Conservation (phyloP, 1,284 basidiomycete genomes). For the Irpex sp. region DNA sequence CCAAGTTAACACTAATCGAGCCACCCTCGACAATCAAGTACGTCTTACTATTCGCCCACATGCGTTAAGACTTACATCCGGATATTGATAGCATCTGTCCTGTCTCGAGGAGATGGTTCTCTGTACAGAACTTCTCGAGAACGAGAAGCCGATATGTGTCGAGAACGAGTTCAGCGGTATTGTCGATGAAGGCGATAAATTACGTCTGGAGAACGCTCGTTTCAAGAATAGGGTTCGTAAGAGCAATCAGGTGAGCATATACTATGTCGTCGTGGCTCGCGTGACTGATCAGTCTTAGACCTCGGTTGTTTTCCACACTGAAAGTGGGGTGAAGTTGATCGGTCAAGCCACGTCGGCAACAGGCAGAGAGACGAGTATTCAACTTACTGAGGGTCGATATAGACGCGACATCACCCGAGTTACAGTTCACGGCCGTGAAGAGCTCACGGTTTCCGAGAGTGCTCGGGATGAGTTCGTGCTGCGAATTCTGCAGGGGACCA, state of each 20-base stretch:
- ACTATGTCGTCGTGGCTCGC: background rate
- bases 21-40: background rate
- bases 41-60: background rate
- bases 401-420: slow-evolving; percentile 10
- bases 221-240: slow-evolving; percentile 8
- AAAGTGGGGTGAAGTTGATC: background rate
- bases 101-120: slow-evolving; percentile 1
- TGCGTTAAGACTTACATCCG: background rate
- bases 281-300: slow-evolving; percentile 1
- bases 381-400: slow-evolving; percentile 3
- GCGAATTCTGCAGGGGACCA: background rate
- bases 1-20: background rate
- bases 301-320: background rate
- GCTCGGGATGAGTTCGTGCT: slow-evolving; percentile 14
- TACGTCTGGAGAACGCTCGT: slow-evolving; percentile 6
- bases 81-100: background rate
- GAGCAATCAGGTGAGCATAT: slow-evolving; percentile 4
- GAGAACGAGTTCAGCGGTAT: slow-evolving; percentile 11
- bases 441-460: slow-evolving; percentile 13
- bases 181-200: background rate
- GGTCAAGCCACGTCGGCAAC: slow-evolving; percentile 3
- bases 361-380: slow-evolving; percentile 3
- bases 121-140: slow-evolving; percentile 5
- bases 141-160: background rate
- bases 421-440: slow-evolving; percentile 13